phyloP scores from a whole-genome alignment of 2,329 filamentous ascomycete species.

The Pseudogymnoascus sp. region DNA sequence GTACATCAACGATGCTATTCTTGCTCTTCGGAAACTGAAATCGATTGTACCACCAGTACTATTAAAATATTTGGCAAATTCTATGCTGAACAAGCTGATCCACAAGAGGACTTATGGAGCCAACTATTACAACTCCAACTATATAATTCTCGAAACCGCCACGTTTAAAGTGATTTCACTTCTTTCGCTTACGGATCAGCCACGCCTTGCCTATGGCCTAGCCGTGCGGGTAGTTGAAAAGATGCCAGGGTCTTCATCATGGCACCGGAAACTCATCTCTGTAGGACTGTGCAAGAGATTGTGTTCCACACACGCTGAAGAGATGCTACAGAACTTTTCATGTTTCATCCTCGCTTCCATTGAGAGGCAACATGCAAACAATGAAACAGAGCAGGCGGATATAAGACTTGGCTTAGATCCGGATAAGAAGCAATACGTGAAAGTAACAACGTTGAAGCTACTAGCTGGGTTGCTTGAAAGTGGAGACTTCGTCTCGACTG shows the following conservation, averaged over 20 bases:
- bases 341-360: background rate
- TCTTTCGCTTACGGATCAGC: background rate
- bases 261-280: background rate
- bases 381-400: background rate
- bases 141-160: background rate
- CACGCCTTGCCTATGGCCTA: background rate
- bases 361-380: background rate
- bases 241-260: background rate
- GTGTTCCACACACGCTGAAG: background rate
- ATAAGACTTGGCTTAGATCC: background rate
- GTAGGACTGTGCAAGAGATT: background rate
- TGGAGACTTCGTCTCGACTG: background rate
- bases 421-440: background rate
- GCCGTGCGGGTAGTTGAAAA: background rate
- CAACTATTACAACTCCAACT: background rate
- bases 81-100: background rate
- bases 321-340: background rate
- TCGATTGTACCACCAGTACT: background rate
- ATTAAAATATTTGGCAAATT: background rate
- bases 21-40: background rate
- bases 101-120: background rate
- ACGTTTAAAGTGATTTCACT: background rate
- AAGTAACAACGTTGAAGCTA: background rate
- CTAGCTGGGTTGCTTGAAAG: background rate
- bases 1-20: background rate